Evolutionary conservation across 176 grass and related monocot species (phyloP).

Genomic region (Oryza meyeriana): DNA sequence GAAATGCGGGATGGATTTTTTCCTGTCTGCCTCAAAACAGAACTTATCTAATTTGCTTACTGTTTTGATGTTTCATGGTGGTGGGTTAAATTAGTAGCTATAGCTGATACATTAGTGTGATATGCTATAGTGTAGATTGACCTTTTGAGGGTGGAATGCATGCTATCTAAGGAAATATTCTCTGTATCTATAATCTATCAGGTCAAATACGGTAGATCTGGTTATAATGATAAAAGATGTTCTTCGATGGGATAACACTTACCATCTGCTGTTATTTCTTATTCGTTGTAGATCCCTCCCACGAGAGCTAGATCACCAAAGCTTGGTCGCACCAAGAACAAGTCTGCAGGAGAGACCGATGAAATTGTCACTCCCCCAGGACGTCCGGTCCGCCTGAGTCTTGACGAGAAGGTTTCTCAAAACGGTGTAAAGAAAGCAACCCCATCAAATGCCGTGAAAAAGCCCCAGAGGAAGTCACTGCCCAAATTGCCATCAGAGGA

Average conservation of each 20-base stretch:
- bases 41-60: neutral
- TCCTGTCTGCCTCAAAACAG: neutral
- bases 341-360: constrained; percentile 29
- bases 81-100: neutral
- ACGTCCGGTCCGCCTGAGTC: constrained; percentile 28
- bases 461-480: constrained; percentile 53
- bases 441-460: constrained; percentile 34
- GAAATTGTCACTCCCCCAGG: constrained; percentile 19
- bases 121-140: neutral
- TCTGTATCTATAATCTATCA: neutral
- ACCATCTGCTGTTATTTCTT: constrained; percentile 6
- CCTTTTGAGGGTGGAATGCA: neutral
- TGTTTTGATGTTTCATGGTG: neutral
- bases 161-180: neutral
- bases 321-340: constrained; percentile 61
- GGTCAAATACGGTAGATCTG: neutral
- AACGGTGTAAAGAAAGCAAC: constrained; percentile 37
- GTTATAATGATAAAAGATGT: neutral
- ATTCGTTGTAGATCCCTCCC: constrained; percentile 42
- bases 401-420: constrained; percentile 46
- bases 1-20: neutral
- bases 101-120: neutral
- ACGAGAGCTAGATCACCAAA: constrained; percentile 66
- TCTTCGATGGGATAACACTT: neutral
- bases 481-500: constrained; percentile 56